Conservation (phyloP, 2,329 filamentous ascomycete genomes). For the Xylariaceae sp. region DNA sequence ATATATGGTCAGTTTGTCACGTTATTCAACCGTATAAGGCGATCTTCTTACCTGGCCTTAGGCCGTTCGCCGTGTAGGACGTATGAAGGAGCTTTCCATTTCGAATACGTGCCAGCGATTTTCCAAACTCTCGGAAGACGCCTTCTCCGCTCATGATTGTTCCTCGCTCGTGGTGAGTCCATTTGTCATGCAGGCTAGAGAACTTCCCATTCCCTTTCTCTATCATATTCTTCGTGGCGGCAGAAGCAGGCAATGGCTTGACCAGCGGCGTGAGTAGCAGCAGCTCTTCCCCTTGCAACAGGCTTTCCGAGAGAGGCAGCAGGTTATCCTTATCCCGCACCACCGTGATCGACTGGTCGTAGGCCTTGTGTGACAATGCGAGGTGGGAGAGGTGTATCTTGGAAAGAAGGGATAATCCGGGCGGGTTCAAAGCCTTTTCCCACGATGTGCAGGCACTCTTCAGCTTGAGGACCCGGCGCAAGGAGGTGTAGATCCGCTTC, state of each 20-base stretch:
- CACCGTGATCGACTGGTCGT: slow-evolving; percentile 88
- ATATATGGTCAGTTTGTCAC: slow-evolving; percentile 13
- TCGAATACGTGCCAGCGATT: slow-evolving; percentile 77
- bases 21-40: slow-evolving; percentile 2
- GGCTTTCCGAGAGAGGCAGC: slow-evolving; percentile 72
- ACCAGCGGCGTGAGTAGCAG: slow-evolving; percentile 82
- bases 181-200: slow-evolving; percentile 47
- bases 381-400: slow-evolving; percentile 79
- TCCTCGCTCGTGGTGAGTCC: slow-evolving; percentile 53
- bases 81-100: slow-evolving; percentile 87
- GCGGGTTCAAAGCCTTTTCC: slow-evolving; percentile 84
- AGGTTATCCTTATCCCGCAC: slow-evolving; percentile 83
- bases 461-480: slow-evolving; percentile 70
- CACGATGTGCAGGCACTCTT: slow-evolving; percentile 85
- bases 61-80: slow-evolving; percentile 89
- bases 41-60: slow-evolving; percentile 57
- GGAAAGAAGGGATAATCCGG: slow-evolving; percentile 69
- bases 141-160: slow-evolving; percentile 85
- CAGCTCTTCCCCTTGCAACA: slow-evolving; percentile 83
- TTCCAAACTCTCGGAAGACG: slow-evolving; percentile 84
- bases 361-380: slow-evolving; percentile 74
- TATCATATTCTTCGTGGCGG: slow-evolving; percentile 66
- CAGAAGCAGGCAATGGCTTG: slow-evolving; percentile 86
- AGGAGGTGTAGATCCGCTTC: slow-evolving; percentile 71
- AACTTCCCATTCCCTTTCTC: slow-evolving; percentile 43